These are phyloP conservation scores for Skeletonema costatum DNA, from an alignment of 108 stramenopile genomes.

Conservation along the genomic window DNA sequence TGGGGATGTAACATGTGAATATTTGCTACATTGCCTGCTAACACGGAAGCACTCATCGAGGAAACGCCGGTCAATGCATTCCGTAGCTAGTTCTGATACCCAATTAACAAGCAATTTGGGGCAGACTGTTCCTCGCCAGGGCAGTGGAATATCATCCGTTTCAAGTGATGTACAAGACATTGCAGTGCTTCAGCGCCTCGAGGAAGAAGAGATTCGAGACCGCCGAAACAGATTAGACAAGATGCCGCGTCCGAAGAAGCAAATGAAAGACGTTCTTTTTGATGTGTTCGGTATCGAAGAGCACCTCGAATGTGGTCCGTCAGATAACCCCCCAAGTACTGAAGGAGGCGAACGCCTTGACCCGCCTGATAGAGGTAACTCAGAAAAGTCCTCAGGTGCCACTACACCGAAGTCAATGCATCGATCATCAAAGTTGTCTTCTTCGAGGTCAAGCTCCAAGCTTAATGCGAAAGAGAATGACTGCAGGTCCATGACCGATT, in stretches of 20 bases:
- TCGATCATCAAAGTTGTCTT: not conserved
- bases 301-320: not conserved
- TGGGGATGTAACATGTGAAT: constrained; percentile 3
- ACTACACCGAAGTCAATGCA: not conserved
- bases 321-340: not conserved
- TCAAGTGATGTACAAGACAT: constrained; percentile 6
- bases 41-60: constrained; percentile 7
- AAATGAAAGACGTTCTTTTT: constrained; percentile 14
- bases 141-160: not conserved
- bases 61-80: not conserved
- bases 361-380: not conserved
- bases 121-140: not conserved
- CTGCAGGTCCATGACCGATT: constrained; percentile 9
- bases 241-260: constrained; percentile 8
- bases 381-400: not conserved
- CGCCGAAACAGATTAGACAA: constrained; percentile 18
- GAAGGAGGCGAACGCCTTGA: not conserved
- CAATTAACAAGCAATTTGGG: not conserved
- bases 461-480: not conserved
- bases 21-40: constrained; percentile 17
- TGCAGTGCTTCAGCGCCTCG: constrained; percentile 10
- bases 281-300: constrained; percentile 31
- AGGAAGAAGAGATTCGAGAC: constrained; percentile 29
- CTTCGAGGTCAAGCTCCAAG: not conserved
- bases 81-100: constrained; percentile 11